A percentile compares a stretch with the other conserved stretches of the same genome.
These are phyloP conservation scores for Lepidium sativum DNA, from an alignment of 345 rosid genomes.

Conservation along the genomic window DNA sequence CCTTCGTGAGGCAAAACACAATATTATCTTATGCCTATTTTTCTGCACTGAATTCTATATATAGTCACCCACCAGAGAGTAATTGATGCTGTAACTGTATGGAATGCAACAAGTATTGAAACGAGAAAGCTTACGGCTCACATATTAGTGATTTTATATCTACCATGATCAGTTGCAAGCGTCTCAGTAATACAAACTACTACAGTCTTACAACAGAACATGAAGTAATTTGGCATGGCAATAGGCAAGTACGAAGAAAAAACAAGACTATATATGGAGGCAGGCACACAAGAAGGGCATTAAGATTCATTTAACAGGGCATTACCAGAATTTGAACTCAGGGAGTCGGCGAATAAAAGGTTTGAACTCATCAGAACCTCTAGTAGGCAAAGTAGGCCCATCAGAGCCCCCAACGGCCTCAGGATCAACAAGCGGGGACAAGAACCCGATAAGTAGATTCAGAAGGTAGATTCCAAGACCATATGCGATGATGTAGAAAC, in stretches of 20 bases:
- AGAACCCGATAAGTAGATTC: constrained; percentile 84
- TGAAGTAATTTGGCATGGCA: neutral
- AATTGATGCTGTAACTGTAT: neutral
- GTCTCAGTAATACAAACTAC: neutral
- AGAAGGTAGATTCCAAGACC: constrained; percentile 89
- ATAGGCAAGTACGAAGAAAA: neutral
- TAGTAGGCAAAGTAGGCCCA: constrained; percentile 83
- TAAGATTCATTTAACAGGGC: neutral
- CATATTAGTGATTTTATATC: neutral
- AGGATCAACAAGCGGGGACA: constrained; percentile 93
- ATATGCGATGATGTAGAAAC: constrained; percentile 79
- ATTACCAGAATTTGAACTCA: constrained; percentile 92
- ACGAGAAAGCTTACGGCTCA: neutral
- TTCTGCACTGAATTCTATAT: neutral
- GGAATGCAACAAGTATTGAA: neutral
- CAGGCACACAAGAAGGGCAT: neutral
- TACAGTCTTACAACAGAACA: neutral
- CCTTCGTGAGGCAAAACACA: neutral
- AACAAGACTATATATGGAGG: neutral
- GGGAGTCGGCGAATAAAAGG: constrained; percentile 94
- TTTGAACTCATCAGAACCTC: constrained; percentile 95
- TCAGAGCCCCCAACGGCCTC: constrained; percentile 53
- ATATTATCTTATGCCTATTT: neutral
- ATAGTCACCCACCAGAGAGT: neutral
- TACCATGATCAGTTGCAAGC: neutral